A percentile compares a stretch with the other conserved stretches of the same genome.
Conservation (phyloP, 345 rosid genomes). For the Syzygium oleosum region DNA sequence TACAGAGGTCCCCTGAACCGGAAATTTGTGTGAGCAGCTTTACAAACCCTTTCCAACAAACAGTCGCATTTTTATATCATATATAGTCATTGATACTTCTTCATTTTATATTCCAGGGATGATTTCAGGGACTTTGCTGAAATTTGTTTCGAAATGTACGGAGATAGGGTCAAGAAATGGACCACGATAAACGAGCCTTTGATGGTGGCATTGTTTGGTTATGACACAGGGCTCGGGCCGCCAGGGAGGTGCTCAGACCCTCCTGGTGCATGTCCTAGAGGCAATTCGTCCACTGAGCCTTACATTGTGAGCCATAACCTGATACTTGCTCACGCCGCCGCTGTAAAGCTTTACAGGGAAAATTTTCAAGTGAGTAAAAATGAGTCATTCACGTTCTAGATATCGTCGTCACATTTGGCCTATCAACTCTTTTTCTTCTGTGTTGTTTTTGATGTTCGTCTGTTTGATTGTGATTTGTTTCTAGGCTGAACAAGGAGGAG, state of each 20-base stretch:
- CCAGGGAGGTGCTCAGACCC: conserved; percentile 25
- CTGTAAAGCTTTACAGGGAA: conserved; percentile 21
- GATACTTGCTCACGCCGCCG: conserved; percentile 34
- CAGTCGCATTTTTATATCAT: background rate
- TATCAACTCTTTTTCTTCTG: background rate
- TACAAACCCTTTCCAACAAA: background rate
- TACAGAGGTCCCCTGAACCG: conserved; percentile 28
- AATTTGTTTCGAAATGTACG: conserved; percentile 26
- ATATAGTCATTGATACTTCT: background rate
- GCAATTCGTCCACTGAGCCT: conserved; percentile 34
- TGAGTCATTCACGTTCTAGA: background rate
- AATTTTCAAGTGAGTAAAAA: conserved; percentile 12
- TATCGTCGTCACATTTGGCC: background rate
- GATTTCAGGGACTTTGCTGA: conserved; percentile 38
- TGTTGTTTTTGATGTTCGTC: background rate
- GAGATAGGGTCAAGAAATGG: conserved; percentile 47
- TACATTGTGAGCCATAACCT: conserved; percentile 22
- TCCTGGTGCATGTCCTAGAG: conserved; percentile 5
- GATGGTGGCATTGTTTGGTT: conserved; percentile 14
- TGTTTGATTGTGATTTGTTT: background rate
- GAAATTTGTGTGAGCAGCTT: conserved; percentile 20
- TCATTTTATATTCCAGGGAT: conserved; percentile 15
- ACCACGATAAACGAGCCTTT: conserved; percentile 35
- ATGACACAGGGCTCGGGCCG: conserved; percentile 4
- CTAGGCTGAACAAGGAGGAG: conserved; percentile 7